A percentile compares a stretch with the other conserved stretches of the same genome.
Conservation (phyloP, 1,284 basidiomycete genomes). For the Kalmanozyma brasiliensis region DNA sequence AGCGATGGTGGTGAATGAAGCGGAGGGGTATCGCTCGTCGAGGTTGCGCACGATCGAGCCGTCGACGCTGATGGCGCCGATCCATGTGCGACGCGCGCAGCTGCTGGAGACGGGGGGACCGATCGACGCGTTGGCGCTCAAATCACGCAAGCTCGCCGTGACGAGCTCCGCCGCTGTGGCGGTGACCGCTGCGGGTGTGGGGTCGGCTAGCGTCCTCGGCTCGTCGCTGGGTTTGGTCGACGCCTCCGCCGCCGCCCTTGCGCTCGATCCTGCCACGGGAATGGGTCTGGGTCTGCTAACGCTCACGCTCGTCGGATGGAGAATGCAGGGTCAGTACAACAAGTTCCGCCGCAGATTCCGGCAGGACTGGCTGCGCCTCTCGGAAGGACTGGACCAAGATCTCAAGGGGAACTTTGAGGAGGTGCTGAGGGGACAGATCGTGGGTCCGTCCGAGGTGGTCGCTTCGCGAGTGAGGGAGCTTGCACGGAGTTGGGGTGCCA, state of each 20-base stretch:
- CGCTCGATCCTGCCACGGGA: constrained; percentile 58
- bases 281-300: constrained; percentile 61
- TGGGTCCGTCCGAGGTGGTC: constrained; percentile 20
- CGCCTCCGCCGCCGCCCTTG: constrained; percentile 33
- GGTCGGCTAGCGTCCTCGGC: constrained; percentile 41
- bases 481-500: constrained; percentile 5
- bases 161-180: constrained; percentile 35
- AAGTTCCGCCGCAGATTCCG: constrained; percentile 63
- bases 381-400: constrained; percentile 56
- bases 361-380: constrained; percentile 62
- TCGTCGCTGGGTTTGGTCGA: constrained; percentile 32
- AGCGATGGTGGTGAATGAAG: constrained; percentile 46
- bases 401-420: constrained; percentile 30
- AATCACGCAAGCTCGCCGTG: constrained; percentile 47
- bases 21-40: constrained; percentile 35
- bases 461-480: constrained; percentile 17
- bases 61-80: constrained; percentile 47
- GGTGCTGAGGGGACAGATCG: constrained; percentile 22
- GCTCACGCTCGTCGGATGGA: constrained; percentile 58
- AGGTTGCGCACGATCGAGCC: constrained; percentile 43
- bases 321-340: constrained; percentile 66
- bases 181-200: constrained; percentile 35
- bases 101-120: constrained; percentile 49
- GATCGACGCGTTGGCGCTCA: constrained; percentile 43
- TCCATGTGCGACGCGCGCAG: constrained; percentile 48